These are phyloP conservation scores for Cercophora sp. DNA, from an alignment of 495 filamentous ascomycete species.

Conservation along the genomic window DNA sequence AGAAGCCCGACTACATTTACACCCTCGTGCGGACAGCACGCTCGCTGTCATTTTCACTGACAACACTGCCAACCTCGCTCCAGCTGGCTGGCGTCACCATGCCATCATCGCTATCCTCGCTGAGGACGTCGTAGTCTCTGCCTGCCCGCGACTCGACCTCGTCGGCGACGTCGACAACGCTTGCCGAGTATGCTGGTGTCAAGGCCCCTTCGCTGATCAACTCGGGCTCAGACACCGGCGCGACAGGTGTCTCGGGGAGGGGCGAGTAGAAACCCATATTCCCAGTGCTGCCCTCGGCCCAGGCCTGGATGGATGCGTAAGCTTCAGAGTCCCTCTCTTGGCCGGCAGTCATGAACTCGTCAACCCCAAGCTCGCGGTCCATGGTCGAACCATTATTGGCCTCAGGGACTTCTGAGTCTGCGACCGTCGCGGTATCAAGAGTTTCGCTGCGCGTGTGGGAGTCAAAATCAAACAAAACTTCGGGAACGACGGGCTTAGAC, in stretches of 20 bases:
- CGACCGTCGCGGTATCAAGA: slow-evolving; percentile 3
- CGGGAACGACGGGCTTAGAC: slow-evolving; percentile 13
- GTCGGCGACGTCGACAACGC: slow-evolving; percentile 38
- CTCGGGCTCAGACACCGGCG: slow-evolving; percentile 39
- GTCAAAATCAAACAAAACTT: slow-evolving; percentile 33
- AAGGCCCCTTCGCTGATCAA: slow-evolving; percentile 42
- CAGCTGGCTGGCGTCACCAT: slow-evolving; percentile 66
- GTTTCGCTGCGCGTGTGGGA: slow-evolving; percentile 18
- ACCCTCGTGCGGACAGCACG: too few species aligned
- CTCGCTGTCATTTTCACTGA: slow-evolving; percentile 54
- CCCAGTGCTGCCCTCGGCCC: slow-evolving; percentile 49
- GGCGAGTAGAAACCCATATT: slow-evolving; percentile 50
- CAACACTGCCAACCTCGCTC: slow-evolving; percentile 73
- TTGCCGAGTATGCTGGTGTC: slow-evolving; percentile 51
- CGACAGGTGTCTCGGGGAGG: slow-evolving; percentile 37
- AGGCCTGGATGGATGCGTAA: slow-evolving; percentile 52
- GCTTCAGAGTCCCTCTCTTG: slow-evolving; percentile 32
- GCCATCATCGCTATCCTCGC: slow-evolving; percentile 61
- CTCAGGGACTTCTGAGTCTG: not conserved
- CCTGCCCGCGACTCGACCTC: slow-evolving; percentile 31
- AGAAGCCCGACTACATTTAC: too few species aligned
- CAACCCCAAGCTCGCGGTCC: slow-evolving; percentile 34
- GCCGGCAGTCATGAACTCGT: slow-evolving; percentile 47
- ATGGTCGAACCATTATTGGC: slow-evolving; percentile 14
- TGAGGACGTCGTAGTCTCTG: slow-evolving; percentile 56